These are phyloP conservation scores for Pseudisothecium myosuroides DNA, from an alignment of 225 moss, liverwort and hornwort genomes.

Conservation along the genomic window DNA sequence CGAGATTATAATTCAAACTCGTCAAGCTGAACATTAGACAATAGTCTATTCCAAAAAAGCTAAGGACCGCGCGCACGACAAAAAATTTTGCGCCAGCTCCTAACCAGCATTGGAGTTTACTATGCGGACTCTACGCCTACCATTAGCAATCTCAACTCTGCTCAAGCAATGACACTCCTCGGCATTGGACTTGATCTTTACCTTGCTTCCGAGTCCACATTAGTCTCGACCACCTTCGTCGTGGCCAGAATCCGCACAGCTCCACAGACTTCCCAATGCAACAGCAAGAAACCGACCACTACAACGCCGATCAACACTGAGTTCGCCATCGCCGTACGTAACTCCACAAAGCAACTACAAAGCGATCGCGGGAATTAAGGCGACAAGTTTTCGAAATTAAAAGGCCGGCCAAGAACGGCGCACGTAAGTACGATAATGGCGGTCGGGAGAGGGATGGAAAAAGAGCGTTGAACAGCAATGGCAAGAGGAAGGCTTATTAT, in stretches of 20 bases:
- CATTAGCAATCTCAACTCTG: not conserved
- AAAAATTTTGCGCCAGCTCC: not conserved
- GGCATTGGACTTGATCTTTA: not conserved
- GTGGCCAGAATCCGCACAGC: not conserved
- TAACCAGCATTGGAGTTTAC: not conserved
- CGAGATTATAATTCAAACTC: not conserved
- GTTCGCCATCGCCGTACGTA: not conserved
- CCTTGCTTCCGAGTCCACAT: not conserved
- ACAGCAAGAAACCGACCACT: not conserved
- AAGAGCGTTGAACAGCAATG: not conserved
- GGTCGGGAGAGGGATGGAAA: not conserved
- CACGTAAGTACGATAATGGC: not conserved
- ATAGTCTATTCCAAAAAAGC: not conserved
- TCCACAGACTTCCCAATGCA: not conserved
- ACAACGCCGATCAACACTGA: not conserved
- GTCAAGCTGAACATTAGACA: not conserved
- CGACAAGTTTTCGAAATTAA: not conserved
- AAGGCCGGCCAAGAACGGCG: not conserved
- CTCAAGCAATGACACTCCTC: not conserved
- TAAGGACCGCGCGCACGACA: not conserved
- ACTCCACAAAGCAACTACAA: not conserved
- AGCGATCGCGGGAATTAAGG: not conserved
- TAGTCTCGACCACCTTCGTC: not conserved
- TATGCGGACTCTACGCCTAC: not conserved
- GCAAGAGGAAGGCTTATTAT: not conserved